A percentile compares a stretch with the other conserved stretches of the same genome.
Conservation (phyloP, 2,329 filamentous ascomycete genomes). For the Tolypocladium inflatum region DNA sequence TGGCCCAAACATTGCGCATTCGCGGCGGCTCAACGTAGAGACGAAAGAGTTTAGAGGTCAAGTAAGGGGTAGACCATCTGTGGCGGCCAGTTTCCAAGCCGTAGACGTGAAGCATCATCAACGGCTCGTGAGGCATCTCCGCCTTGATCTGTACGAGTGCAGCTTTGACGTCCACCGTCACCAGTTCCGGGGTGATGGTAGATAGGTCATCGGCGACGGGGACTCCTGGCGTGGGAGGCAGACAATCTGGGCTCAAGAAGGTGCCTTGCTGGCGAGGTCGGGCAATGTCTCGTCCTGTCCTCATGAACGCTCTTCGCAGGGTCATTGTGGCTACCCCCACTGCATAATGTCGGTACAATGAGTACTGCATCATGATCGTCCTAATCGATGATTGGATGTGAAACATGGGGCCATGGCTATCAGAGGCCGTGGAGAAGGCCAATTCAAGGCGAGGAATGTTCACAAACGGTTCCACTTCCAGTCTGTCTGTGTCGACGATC, state of each 20-base stretch:
- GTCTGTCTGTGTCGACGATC: conserved; percentile 77
- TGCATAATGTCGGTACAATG: conserved; percentile 86
- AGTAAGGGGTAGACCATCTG: conserved; percentile 76
- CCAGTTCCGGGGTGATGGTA: conserved; percentile 47
- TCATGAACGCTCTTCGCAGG: conserved; percentile 59
- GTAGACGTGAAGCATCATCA: conserved; percentile 83
- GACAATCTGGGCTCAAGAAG: conserved; percentile 16
- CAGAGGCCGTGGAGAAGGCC: conserved; percentile 73
- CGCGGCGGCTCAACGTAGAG: conserved; percentile 81
- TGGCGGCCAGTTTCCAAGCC: conserved; percentile 74
- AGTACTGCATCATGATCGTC: conserved; percentile 77
- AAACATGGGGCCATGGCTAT: conserved; percentile 78
- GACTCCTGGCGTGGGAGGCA: conserved; percentile 21
- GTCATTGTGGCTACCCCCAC: conserved; percentile 74
- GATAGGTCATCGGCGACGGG: conserved; percentile 21
- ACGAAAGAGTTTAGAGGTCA: conserved; percentile 68
- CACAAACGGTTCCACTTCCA: conserved; percentile 79
- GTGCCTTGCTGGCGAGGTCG: conserved; percentile 21
- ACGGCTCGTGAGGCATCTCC: conserved; percentile 80
- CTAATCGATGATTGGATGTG: conserved; percentile 76
- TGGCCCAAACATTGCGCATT: conserved; percentile 75
- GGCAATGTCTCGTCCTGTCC: conserved; percentile 33
- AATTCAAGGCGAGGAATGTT: conserved; percentile 81
- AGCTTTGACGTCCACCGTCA: conserved; percentile 75
- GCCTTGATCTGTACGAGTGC: conserved; percentile 81